A percentile compares a stretch with the other conserved stretches of the same genome.
Conservation (phyloP, 2,329 filamentous ascomycete genomes). For the Calonectria hongkongensis region DNA sequence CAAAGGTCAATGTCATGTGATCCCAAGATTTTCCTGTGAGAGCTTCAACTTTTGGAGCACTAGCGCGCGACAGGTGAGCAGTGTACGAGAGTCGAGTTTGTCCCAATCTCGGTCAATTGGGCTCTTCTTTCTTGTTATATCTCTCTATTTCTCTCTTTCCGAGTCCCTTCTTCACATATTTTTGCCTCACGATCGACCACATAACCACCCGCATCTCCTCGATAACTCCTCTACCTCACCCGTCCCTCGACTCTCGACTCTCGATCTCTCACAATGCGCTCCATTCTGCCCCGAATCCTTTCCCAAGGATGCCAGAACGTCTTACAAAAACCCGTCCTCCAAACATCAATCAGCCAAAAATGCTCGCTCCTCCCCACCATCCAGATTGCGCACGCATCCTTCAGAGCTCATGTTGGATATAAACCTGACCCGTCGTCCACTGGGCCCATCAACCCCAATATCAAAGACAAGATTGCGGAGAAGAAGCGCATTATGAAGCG, state of each 20-base stretch:
- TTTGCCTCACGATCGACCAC: background rate
- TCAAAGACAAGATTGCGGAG: slow-evolving; percentile 53
- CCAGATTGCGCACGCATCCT: slow-evolving; percentile 48
- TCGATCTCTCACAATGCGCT: slow-evolving; percentile 52
- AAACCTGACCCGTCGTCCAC: slow-evolving; percentile 47
- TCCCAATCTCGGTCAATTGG: slow-evolving; percentile 40
- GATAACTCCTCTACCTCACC: background rate
- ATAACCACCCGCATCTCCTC: background rate
- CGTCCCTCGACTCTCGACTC: slow-evolving; percentile 26
- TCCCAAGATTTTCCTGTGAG: slow-evolving; percentile 56
- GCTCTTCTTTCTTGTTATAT: background rate
- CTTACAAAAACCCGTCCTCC: slow-evolving; percentile 32
- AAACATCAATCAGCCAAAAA: slow-evolving; percentile 39
- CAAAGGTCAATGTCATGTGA: slow-evolving; percentile 61
- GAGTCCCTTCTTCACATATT: background rate
- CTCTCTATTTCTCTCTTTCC: background rate
- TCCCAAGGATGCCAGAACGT: slow-evolving; percentile 48
- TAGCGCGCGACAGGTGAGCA: slow-evolving; percentile 44
- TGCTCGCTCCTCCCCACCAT: slow-evolving; percentile 42
- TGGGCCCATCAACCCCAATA: slow-evolving; percentile 51
- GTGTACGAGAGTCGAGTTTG: slow-evolving; percentile 34
- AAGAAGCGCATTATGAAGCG: slow-evolving; percentile 52
- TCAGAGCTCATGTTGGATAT: slow-evolving; percentile 51
- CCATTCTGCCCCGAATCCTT: slow-evolving; percentile 51
- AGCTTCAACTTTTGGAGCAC: slow-evolving; percentile 48